phyloP scores from a whole-genome alignment of 2,329 filamentous ascomycete genomes.

The Ophiosphaerella herpotricha region DNA sequence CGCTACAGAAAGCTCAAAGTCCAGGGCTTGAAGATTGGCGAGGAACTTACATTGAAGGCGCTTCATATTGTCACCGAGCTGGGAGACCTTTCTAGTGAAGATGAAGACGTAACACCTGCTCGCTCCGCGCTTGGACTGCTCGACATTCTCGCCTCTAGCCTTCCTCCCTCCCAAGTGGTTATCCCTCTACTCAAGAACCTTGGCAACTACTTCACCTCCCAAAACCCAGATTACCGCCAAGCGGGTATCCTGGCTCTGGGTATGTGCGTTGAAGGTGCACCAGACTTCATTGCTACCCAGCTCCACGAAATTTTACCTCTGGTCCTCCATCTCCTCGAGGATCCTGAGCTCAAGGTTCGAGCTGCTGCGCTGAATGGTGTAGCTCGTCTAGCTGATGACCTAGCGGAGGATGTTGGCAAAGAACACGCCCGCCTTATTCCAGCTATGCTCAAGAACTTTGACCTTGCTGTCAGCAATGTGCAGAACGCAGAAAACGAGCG shows the following conservation, averaged over 20 bases:
- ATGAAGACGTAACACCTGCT: conserved; percentile 84
- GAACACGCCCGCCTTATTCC: conserved; percentile 86
- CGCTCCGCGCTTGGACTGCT: conserved; percentile 84
- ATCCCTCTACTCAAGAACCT: conserved; percentile 89
- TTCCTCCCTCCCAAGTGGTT: conserved; percentile 92
- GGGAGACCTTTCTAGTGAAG: conserved; percentile 70
- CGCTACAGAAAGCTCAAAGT: conserved; percentile 95
- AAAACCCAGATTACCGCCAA: conserved; percentile 78
- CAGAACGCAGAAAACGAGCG: conserved; percentile 69
- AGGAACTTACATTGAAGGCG: conserved; percentile 83
- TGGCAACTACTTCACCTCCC: conserved; percentile 75
- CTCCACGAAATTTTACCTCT: conserved; percentile 83
- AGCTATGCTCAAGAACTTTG: conserved; percentile 84
- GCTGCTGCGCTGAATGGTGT: conserved; percentile 86
- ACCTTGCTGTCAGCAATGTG: conserved; percentile 72
- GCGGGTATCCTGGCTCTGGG: conserved; percentile 90
- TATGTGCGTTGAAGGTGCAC: conserved; percentile 93
- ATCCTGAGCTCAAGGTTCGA: conserved; percentile 81
- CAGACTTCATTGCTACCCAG: conserved; percentile 96
- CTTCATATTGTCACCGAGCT: conserved; percentile 91
- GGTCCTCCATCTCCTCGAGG: conserved; percentile 80
- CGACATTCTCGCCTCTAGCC: conserved; percentile 82
- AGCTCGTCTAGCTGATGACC: conserved; percentile 88
- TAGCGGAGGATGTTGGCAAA: conserved; percentile 84
- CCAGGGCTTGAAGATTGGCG: conserved; percentile 84